Base-by-base conservation (phyloP, 1,284 basidiomycete species). In the Ganoderma multipileum region DNA sequence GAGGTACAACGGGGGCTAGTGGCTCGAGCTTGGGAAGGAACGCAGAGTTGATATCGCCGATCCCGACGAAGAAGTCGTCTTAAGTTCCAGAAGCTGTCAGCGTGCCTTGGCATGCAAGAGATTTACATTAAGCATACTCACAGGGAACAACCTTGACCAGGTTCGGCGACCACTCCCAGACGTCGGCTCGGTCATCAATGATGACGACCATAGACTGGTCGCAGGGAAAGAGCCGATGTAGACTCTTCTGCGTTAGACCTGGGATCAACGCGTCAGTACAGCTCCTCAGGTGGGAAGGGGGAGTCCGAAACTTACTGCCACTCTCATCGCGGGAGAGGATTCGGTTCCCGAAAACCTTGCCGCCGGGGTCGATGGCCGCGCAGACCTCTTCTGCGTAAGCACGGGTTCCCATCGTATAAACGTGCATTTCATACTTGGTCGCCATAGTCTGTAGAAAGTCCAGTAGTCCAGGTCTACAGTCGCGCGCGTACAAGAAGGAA, bases 191-290 rank as follows among this genome's bases (percentile, higher is more conserved):
- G 81, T 99, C 97, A 81, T 99, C 97, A 71, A 99, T 99, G 76
- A 99, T 95, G 71, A 99, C 97, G 1, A 99, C 97, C 97, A 99
- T 99, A 61, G 95, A 96, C 55, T 95, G 96, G 81, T 99, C 97
- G 65, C 94, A 95, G 1, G 97, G 97, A 77, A 99, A 99, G 50
- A 99, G 82, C 33, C 97, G 86, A 76, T 94, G 90, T 28, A 99
- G 82, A 76, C 91, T 96, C 82, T 99, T 99, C 78, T 95, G 92
- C 2, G 95, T 95, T 72, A 97, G 82, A 79, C 94, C 94, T 89
- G 63, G 47, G 41, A 44, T 36, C 28, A 23, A 23, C 30, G 42
- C 33, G 61, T 71, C 41, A 63, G 44, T 64, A 64, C 41, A 36
- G 28, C 20, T 60, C 52, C 30, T 64, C 42, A 26, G 11, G 20